Base-by-base conservation (phyloP, 352 stramenopile genomes). In the Blastocystis sp. region DNA sequence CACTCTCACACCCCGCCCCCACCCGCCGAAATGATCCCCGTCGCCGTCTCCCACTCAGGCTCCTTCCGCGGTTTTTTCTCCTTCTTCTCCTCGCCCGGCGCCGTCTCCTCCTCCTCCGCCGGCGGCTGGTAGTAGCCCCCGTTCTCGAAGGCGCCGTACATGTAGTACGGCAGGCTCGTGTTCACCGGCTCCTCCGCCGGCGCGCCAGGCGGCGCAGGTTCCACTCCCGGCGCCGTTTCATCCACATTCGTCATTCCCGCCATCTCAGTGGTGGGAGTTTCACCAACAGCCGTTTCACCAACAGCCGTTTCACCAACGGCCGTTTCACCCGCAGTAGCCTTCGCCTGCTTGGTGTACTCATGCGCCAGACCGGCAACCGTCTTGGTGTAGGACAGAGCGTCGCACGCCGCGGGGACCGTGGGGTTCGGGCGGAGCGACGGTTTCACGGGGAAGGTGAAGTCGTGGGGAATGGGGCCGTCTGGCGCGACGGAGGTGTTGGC, bases 371-470 rank as follows among this genome's bases (percentile, higher is more conserved):
- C 78, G 17, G 66, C 59, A 21, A 71, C 62, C 14, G 34, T 66
- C 4, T 74, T 64, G 34, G 60, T 59, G 19, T 56, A 48, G 17
- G 70, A 40, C 7, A 88, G 45, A 0, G 78, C 70, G 5, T 76
- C n/a, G 56, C 64, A 79, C 1, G 78, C 78, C n/a, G 67, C 59
- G 34, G 78, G 78, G 0, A 88, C 78, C 45, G 62, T 78, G 19
- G 78, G 78, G 52, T 88, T 88, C 0, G 64, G 64, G 23, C 78
- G 52, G 0, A 69, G 34, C 14, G 64, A 88, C n/a, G 62, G 78
- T 23, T 61, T 34, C 23, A 62, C 56, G 23, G 78, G 78, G 53
- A 88, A 66, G 19, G 78, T 88, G 78, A 88, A 88, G 9, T 88
- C 78, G 19, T 53, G 40, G 45, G 78, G 78, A 61, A 88, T 78